phyloP scores from a whole-genome alignment of 225 moss, liverwort and hornwort genomes.

The Rhytidiadelphus loreus region DNA sequence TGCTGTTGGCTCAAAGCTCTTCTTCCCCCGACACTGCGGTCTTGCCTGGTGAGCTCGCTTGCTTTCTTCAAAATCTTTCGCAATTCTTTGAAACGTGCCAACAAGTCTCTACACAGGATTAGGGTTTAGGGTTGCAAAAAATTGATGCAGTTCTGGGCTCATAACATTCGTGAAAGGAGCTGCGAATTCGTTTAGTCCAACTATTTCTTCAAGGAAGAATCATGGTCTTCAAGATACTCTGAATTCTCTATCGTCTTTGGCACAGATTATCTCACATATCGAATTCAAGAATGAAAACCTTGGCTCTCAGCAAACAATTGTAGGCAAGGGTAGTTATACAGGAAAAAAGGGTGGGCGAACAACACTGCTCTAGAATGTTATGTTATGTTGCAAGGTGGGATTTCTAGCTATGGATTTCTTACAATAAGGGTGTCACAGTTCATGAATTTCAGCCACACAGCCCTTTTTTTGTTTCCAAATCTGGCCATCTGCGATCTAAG shows the following conservation, averaged over 20 bases:
- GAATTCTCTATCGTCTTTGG: not conserved
- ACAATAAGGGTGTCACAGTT: not conserved
- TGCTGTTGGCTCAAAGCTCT: conserved; percentile 45
- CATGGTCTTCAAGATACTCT: not conserved
- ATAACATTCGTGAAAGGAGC: not conserved
- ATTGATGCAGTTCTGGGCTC: not conserved
- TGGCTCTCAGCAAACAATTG: not conserved
- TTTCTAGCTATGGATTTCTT: not conserved
- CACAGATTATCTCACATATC: not conserved
- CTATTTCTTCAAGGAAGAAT: not conserved
- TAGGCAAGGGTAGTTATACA: not conserved
- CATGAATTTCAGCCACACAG: not conserved
- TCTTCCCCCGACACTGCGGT: not conserved
- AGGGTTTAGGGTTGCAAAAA: not conserved
- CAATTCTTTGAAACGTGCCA: not conserved
- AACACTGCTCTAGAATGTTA: not conserved
- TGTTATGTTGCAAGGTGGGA: not conserved
- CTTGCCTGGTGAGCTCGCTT: conserved; percentile 28
- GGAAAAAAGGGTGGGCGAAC: not conserved
- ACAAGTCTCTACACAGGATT: not conserved
- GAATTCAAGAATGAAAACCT: not conserved
- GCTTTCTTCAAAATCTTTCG: not conserved
- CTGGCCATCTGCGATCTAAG: not conserved
- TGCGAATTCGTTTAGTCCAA: not conserved
- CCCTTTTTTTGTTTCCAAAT: not conserved